phyloP scores from a whole-genome alignment of 2,329 filamentous ascomycete species.

The Malbranchea zuffiana region DNA sequence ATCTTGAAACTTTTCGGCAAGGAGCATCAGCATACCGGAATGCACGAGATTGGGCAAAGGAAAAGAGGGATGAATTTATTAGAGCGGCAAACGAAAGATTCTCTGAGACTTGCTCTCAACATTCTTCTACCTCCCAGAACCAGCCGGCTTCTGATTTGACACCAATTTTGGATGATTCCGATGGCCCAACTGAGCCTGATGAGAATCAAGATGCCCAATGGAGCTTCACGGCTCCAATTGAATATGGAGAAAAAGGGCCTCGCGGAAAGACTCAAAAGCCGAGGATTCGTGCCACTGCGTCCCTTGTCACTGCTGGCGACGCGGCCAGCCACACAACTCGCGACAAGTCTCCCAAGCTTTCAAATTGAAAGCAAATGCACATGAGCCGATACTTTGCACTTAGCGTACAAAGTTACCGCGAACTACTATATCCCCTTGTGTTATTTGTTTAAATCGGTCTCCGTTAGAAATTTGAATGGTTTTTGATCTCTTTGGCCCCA shows the following conservation, averaged over 20 bases:
- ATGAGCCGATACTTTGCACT: too few species aligned
- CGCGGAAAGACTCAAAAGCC: conserved; percentile 6
- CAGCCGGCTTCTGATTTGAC: background rate
- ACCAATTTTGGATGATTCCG: conserved; percentile 1
- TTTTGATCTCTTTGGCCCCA: background rate
- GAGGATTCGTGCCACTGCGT: conserved; percentile 2
- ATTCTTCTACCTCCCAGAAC: conserved; percentile 1
- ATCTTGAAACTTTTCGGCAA: conserved; percentile 22
- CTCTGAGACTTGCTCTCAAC: background rate
- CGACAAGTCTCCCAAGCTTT: background rate
- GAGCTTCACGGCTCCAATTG: conserved; percentile 4
- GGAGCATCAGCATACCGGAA: conserved; percentile 35
- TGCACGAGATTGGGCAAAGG: conserved; percentile 28
- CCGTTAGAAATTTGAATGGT: conserved; percentile 1
- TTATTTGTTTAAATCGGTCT: background rate
- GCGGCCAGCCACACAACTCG: background rate
- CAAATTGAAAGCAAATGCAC: conserved; percentile 1
- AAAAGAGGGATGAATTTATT: conserved; percentile 24
- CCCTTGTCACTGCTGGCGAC: background rate
- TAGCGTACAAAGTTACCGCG: too few species aligned
- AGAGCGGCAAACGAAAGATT: conserved; percentile 6
- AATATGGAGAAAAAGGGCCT: conserved; percentile 5
- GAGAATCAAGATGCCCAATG: conserved; percentile 4
- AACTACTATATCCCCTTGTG: too few species aligned
- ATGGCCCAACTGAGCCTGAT: conserved; percentile 1